Base-by-base conservation (phyloP, 2,329 filamentous ascomycete species). In the Sporothrix luriei region DNA sequence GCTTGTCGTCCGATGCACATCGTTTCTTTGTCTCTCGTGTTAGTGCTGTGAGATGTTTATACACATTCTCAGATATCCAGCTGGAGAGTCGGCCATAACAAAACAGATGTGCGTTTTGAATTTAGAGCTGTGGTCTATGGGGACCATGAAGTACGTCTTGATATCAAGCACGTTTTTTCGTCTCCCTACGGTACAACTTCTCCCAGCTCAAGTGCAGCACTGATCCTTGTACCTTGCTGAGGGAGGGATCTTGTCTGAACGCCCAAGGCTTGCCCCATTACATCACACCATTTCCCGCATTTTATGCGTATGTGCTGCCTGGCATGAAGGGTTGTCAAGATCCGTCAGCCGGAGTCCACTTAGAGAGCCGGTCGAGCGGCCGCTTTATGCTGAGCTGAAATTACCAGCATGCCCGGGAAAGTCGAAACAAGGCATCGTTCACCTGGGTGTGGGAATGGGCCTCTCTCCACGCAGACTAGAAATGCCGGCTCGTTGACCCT, bases 1-100 rank as follows among this genome's bases (percentile, higher is more conserved):
- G 48, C 21, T n/a, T 21, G 48, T 46, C 57, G 57, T 62, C n/a
- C 40, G 57, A 62, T 62, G 57, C 57, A 46, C 38, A 46, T 62
- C 57, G 19, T 46, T 62, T 62, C 57, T 62, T 46, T 62, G 57
- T 62, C 57, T 62, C 38, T 46, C 38, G 6, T 46, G 38, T 46
- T 62, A 46, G 57, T 62, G 38, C 38, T 21, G 40, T 26, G 38
- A 62, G 57, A 26, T 62, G 55, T 46, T 61, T 62, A 46, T 46
- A 19, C 57, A 6, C 61, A 51, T 26, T 38, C 13, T 52, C 29
- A 21, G 62, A 61, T 43, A 43, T 61, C 24, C 57, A 26, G 57
- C 57, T 62, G 40, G 13, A 24, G 13, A 24, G 38, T 2, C 14
- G 40, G 57, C 38, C 38, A 62, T 21, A 43, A 46, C 38, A 62